A percentile compares a stretch with the other conserved stretches of the same genome.
These are phyloP conservation scores for Monilinia fructicola DNA, from an alignment of 2,329 filamentous ascomycete species.

Conservation along the genomic window DNA sequence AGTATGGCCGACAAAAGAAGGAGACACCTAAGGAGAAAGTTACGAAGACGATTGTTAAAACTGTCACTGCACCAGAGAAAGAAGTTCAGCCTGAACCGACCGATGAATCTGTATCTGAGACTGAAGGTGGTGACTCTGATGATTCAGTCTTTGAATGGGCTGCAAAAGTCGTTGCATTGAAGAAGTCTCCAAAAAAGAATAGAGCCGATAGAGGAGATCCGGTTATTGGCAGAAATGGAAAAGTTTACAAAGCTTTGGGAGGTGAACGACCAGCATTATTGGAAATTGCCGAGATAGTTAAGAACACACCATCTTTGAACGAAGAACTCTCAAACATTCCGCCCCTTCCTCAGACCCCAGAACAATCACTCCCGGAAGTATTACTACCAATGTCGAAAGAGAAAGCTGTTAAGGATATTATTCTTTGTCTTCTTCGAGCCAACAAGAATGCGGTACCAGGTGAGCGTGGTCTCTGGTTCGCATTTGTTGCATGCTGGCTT, in stretches of 20 bases:
- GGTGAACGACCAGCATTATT: slow-evolving; percentile 16
- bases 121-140: slow-evolving; percentile 24
- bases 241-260: slow-evolving; percentile 16
- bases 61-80: neutral
- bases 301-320: slow-evolving; percentile 1
- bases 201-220: slow-evolving; percentile 10
- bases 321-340: slow-evolving; percentile 16
- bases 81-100: neutral
- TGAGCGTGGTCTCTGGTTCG: slow-evolving; percentile 38
- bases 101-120: slow-evolving; percentile 9
- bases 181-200: slow-evolving; percentile 5
- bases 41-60: slow-evolving; percentile 14
- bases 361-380: neutral
- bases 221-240: slow-evolving; percentile 15
- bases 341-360: neutral
- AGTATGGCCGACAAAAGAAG: slow-evolving; percentile 10
- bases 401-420: slow-evolving; percentile 26
- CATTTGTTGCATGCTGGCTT: slow-evolving; percentile 35
- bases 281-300: neutral
- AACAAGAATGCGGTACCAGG: slow-evolving; percentile 38
- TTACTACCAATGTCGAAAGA: slow-evolving; percentile 13
- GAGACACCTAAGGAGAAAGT: slow-evolving; percentile 18
- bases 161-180: slow-evolving; percentile 23
- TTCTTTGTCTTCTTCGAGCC: slow-evolving; percentile 29
- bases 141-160: slow-evolving; percentile 35